Conservation (phyloP, 257 asterid species). For the Scutellaria minor region DNA sequence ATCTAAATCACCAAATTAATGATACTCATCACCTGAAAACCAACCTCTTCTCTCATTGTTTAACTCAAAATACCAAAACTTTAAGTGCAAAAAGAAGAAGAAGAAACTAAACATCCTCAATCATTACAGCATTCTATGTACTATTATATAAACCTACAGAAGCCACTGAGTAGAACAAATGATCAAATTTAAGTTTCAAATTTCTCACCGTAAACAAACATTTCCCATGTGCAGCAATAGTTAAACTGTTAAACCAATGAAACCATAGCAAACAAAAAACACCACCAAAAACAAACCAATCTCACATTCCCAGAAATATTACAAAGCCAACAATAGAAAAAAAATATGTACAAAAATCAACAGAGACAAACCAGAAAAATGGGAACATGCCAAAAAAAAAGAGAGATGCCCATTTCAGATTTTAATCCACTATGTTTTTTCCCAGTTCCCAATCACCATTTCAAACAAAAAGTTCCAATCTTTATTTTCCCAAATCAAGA, state of each 20-base stretch:
- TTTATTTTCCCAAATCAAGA: slow-evolving; percentile 25
- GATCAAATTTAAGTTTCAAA: slow-evolving; percentile 8
- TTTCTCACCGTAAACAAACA: slow-evolving; percentile 29
- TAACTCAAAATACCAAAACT: slow-evolving; percentile 13
- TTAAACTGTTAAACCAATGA: slow-evolving; percentile 31
- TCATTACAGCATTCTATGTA: too few species aligned
- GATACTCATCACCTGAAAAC: slow-evolving; percentile 16
- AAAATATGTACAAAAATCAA: not conserved
- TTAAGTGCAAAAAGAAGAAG: not conserved
- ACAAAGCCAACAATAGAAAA: slow-evolving; percentile 27
- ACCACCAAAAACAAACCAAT: slow-evolving; percentile 40
- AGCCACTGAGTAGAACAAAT: not conserved
- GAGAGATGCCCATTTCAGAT: slow-evolving; percentile 40
- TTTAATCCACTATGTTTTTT: slow-evolving; percentile 26
- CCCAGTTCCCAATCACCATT: slow-evolving; percentile 20
- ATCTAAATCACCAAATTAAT: slow-evolving; percentile 28
- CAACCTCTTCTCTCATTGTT: slow-evolving; percentile 1
- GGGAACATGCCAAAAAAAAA: slow-evolving; percentile 29
- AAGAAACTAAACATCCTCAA: slow-evolving; percentile 12
- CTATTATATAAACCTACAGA: not conserved
- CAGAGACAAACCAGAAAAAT: slow-evolving; percentile 25
- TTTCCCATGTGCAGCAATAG: slow-evolving; percentile 38
- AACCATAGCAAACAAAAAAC: slow-evolving; percentile 30
- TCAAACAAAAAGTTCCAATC: slow-evolving; percentile 38
- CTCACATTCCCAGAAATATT: slow-evolving; percentile 40